These are phyloP conservation scores for Pleurotus tuoliensis DNA, from an alignment of 768 basidiomycete species.

Conservation along the genomic window DNA sequence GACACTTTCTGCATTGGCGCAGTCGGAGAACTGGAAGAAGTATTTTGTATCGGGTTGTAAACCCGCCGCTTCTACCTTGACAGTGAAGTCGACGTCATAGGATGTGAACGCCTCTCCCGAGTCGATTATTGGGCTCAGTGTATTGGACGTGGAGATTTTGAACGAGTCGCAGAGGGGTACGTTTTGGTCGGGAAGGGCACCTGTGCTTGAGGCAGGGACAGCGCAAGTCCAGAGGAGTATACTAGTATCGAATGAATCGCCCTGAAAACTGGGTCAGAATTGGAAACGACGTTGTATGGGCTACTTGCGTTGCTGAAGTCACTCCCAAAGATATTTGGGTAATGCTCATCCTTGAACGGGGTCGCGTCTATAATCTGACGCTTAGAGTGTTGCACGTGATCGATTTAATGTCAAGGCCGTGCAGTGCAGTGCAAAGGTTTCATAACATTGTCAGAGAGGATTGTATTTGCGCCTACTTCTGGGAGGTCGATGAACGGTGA, in stretches of 20 bases:
- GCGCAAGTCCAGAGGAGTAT: constrained; percentile 61
- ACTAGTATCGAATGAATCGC: constrained; percentile 53
- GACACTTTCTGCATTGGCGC: constrained; percentile 37
- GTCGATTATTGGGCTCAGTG: constrained; percentile 30
- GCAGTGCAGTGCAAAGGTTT: constrained; percentile 18
- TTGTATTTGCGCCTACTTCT: constrained; percentile 17
- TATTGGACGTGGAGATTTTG: constrained; percentile 35
- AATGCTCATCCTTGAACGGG: constrained; percentile 41
- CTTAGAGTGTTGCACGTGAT: constrained; percentile 31
- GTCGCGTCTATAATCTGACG: constrained; percentile 31
- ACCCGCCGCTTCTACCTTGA: constrained; percentile 54
- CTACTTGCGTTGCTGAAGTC: constrained; percentile 44
- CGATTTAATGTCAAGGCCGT: constrained; percentile 31
- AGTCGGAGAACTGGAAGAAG: constrained; percentile 53
- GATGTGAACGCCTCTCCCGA: constrained; percentile 50
- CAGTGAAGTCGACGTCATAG: constrained; percentile 57
- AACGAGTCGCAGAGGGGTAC: constrained; percentile 51
- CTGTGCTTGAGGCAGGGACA: constrained; percentile 28
- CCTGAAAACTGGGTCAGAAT: constrained; percentile 22
- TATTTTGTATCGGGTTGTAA: constrained; percentile 50
- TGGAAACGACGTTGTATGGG: not conserved
- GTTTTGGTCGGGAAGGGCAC: constrained; percentile 39
- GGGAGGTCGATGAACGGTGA: constrained; percentile 35
- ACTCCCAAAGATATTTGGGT: constrained; percentile 43
- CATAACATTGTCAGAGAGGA: not conserved